Evolutionary conservation across 192 early-diverging fungal species (phyloP).

Genomic region (Rhizophagus sp.): DNA sequence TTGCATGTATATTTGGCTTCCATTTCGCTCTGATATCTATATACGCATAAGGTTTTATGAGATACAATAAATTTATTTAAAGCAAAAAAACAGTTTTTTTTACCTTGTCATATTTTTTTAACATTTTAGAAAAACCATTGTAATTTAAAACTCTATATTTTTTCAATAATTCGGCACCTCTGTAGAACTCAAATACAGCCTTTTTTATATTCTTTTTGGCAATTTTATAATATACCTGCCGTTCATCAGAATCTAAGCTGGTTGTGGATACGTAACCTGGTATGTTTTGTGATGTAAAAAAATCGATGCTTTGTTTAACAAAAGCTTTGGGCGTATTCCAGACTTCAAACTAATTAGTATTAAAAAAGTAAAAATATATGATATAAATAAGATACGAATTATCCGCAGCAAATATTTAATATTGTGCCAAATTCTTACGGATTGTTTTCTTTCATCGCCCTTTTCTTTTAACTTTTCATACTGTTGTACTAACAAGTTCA

Average conservation of each 20-base stretch:
- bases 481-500: neutral
- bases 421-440: neutral
- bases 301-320: neutral
- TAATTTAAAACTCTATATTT: slow-evolving; percentile 70
- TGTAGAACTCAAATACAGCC: slow-evolving; percentile 72
- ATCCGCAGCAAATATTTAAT: neutral
- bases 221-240: slow-evolving; percentile 31
- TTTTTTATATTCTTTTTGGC: slow-evolving; percentile 62
- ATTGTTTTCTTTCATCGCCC: neutral
- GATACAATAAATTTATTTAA: slow-evolving; percentile 16
- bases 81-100: slow-evolving; percentile 35
- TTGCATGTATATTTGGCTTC: slow-evolving; percentile 45
- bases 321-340: neutral
- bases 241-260: neutral
- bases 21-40: slow-evolving; percentile 51
- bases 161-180: slow-evolving; percentile 69
- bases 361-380: neutral
- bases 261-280: no score
- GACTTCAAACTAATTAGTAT: neutral
- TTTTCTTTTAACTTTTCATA: neutral
- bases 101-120: slow-evolving; percentile 78
- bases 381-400: neutral
- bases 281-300: neutral
- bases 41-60: slow-evolving; percentile 25
- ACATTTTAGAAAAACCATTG: slow-evolving; percentile 68